Conservation (phyloP, 305 asterid species). For the Lippia alba region DNA sequence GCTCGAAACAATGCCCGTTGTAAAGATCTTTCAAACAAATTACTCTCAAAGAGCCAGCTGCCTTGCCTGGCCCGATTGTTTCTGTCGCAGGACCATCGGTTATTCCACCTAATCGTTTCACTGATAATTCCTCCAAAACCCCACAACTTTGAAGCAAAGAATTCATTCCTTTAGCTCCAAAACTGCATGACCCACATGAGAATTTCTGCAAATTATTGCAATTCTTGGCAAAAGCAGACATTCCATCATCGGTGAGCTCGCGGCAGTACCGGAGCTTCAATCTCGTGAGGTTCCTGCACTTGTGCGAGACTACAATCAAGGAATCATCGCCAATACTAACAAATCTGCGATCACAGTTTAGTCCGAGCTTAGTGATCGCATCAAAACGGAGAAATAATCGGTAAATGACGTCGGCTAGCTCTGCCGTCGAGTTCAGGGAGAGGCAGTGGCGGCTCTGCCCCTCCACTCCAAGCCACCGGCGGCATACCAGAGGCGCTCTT, state of each 20-base stretch:
- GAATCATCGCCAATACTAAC: constrained; percentile 69
- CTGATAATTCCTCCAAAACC: constrained; percentile 67
- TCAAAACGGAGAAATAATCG: constrained; percentile 63
- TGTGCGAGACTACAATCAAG: constrained; percentile 53
- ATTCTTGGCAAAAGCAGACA: constrained; percentile 54
- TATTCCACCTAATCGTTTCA: constrained; percentile 72
- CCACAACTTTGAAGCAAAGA: constrained; percentile 65
- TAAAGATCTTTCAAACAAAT: constrained; percentile 72
- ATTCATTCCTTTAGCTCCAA: constrained; percentile 79
- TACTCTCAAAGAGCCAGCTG: constrained; percentile 47
- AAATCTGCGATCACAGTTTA: constrained; percentile 86
- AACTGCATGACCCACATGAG: constrained; percentile 76
- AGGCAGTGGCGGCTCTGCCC: constrained; percentile 85
- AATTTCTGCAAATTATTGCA: constrained; percentile 69
- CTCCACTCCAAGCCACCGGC: constrained; percentile 73
- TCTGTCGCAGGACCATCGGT: constrained; percentile 56
- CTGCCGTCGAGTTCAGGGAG: constrained; percentile 67
- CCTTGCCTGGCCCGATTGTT: constrained; percentile 64
- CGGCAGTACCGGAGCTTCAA: constrained; percentile 80
- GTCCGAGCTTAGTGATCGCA: constrained; percentile 70
- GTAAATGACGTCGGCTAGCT: constrained; percentile 43
- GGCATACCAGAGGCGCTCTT: constrained; percentile 69
- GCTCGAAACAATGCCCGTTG: constrained; percentile 75
- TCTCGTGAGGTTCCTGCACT: constrained; percentile 63
- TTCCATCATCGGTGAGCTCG: constrained; percentile 70